Conservation (phyloP, 306 rosid genomes). For the Cucurbita maxima region DNA sequence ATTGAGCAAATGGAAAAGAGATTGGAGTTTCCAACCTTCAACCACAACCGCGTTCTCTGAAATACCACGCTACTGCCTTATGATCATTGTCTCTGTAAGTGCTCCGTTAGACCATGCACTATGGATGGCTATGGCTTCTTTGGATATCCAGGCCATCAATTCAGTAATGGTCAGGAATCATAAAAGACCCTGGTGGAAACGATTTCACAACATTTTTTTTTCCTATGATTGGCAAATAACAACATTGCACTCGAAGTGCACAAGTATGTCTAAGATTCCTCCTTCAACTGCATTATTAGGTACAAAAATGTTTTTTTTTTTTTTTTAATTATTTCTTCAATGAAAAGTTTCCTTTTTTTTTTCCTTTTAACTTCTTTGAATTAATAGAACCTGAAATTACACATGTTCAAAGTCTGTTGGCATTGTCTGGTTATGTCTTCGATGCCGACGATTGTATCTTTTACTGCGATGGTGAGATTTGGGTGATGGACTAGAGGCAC, state of each 20-base stretch:
- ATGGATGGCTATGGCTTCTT: neutral
- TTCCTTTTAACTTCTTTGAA: neutral
- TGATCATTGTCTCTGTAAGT: neutral
- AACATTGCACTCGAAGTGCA: neutral
- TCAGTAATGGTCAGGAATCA: neutral
- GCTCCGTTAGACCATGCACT: neutral
- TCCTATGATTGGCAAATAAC: neutral
- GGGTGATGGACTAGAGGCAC: slow-evolving; percentile 21
- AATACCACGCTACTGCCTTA: neutral
- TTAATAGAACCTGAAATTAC: slow-evolving; percentile 10
- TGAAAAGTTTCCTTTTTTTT: neutral
- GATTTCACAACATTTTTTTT: neutral
- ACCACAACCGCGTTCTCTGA: neutral
- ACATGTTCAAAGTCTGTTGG: slow-evolving; percentile 10
- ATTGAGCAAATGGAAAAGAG: neutral
- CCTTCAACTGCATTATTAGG: neutral
- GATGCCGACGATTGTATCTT: slow-evolving; percentile 56
- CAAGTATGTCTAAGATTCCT: neutral
- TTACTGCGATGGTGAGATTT: slow-evolving; percentile 27
- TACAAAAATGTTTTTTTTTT: neutral
- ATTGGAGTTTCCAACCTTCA: neutral
- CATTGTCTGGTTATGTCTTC: slow-evolving; percentile 29
- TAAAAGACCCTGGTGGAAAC: neutral
- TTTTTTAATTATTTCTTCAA: neutral
- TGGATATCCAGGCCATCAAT: neutral